Conservation (phyloP, 768 basidiomycete species). For the Suillus brevipes region DNA sequence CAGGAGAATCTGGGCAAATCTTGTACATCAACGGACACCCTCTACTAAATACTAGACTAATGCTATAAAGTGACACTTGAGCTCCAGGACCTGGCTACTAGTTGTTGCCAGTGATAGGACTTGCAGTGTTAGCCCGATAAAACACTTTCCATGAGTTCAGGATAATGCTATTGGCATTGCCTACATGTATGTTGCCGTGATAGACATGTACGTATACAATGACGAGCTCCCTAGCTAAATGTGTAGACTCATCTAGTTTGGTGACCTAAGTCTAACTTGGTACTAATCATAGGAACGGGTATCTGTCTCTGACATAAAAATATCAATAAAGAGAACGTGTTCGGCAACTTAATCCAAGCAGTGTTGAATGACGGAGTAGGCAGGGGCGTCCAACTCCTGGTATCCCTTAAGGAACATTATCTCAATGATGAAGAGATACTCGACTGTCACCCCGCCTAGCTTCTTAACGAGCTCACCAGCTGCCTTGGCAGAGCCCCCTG, state of each 20-base stretch:
- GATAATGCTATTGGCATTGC: not conserved
- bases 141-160: not conserved
- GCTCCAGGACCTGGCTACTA: not conserved
- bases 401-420: conserved; percentile 71
- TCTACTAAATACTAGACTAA: conserved; percentile 71
- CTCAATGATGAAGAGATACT: conserved; percentile 95
- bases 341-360: conserved; percentile 47
- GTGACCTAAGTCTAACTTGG: not conserved
- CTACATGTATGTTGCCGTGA: not conserved
- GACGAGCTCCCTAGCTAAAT: not conserved
- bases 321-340: conserved; percentile 24
- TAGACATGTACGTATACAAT: not conserved
- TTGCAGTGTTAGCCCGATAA: not conserved
- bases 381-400: conserved; percentile 79
- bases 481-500: conserved; percentile 91
- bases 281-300: conserved; percentile 2
- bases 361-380: conserved; percentile 84
- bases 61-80: conserved; percentile 43
- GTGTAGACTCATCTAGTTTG: not conserved
- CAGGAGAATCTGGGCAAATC: conserved; percentile 45
- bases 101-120: not conserved
- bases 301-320: conserved; percentile 12
- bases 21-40: conserved; percentile 78
- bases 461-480: conserved; percentile 86
- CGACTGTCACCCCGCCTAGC: conserved; percentile 80